These are phyloP conservation scores for Firmiana major DNA, from an alignment of 345 rosid genomes.

Conservation along the genomic window DNA sequence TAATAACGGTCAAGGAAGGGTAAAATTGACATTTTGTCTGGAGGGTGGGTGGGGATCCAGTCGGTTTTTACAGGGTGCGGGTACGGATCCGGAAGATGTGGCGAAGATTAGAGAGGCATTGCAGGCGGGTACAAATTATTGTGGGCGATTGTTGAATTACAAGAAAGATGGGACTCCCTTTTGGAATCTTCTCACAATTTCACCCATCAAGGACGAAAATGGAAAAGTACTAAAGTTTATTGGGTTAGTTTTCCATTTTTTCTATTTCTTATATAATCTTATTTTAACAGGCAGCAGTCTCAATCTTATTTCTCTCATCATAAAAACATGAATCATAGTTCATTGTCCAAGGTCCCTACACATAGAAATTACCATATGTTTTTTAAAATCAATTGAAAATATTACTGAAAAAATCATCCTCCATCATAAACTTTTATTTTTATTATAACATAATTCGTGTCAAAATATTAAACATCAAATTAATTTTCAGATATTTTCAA, in stretches of 20 bases:
- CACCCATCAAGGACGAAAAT: constrained; percentile 87
- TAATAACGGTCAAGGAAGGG: constrained; percentile 18
- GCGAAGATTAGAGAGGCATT: constrained; percentile 73
- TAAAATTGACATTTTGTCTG: constrained; percentile 4
- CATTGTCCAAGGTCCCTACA: too few relatives aligned
- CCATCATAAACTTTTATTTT: too few relatives aligned
- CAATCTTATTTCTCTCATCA: neutral
- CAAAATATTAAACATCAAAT: too few relatives aligned
- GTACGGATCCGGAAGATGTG: constrained; percentile 82
- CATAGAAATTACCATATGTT: too few relatives aligned
- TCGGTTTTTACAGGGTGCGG: constrained; percentile 91
- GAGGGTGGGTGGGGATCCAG: constrained; percentile 30
- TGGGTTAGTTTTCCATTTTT: constrained; percentile 50
- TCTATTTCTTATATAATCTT: too few relatives aligned
- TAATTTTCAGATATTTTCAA: too few relatives aligned
- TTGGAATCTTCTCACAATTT: constrained; percentile 93
- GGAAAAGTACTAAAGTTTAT: constrained; percentile 87
- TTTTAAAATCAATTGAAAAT: too few relatives aligned
- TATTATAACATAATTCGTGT: too few relatives aligned
- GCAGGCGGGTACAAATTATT: constrained; percentile 53
- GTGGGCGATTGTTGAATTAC: constrained; percentile 88
- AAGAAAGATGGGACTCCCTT: constrained; percentile 91
- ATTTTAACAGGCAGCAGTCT: too few relatives aligned
- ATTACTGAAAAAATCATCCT: too few relatives aligned
- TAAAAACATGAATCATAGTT: too few relatives aligned